A percentile compares a stretch with the other conserved stretches of the same genome.
phyloP scores from a whole-genome alignment of 352 stramenopile genomes.

The Phytophthora pistaciae region DNA sequence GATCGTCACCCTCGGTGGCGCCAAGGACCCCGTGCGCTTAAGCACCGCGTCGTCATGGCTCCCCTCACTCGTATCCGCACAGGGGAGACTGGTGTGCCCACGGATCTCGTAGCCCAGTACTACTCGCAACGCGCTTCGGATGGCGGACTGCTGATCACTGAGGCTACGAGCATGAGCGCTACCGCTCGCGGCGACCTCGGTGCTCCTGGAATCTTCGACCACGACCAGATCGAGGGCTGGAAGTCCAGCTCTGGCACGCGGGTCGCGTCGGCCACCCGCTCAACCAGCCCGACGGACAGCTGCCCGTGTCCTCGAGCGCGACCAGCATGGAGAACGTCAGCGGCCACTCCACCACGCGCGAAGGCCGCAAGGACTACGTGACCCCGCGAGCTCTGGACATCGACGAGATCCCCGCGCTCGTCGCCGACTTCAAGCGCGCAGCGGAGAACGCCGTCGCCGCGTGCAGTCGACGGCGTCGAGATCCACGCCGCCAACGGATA shows the following conservation, averaged over 20 bases:
- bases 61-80: slow-evolving; percentile 44
- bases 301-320: slow-evolving; percentile 10
- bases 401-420: slow-evolving; percentile 61
- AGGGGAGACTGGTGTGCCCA: slow-evolving; percentile 27
- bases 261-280: slow-evolving; percentile 9
- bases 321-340: slow-evolving; percentile 4
- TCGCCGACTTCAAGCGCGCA: slow-evolving; percentile 59
- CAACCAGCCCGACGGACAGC: slow-evolving; percentile 11
- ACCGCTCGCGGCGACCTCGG: slow-evolving; percentile 21
- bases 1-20: slow-evolving; percentile 3
- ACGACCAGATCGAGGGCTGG: slow-evolving; percentile 45
- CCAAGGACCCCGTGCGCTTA: slow-evolving; percentile 33
- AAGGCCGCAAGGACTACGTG: slow-evolving; percentile 41
- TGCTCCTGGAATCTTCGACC: slow-evolving; percentile 40
- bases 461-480: slow-evolving; percentile 60
- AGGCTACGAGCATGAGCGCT: slow-evolving; percentile 55
- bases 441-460: slow-evolving; percentile 61
- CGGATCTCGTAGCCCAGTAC: slow-evolving; percentile 37
- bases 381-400: slow-evolving; percentile 63
- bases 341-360: slow-evolving; percentile 3
- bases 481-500: slow-evolving; percentile 92
- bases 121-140: slow-evolving; percentile 49
- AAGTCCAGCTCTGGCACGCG: slow-evolving; percentile 12
- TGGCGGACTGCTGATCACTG: slow-evolving; percentile 54
- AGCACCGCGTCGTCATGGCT: slow-evolving; percentile 56